Evolutionary conservation across 805 yeast genomes (phyloP), one percentile per base, ranked within the genome.

Genomic region (Starmerella ratchasimensis): DNA sequence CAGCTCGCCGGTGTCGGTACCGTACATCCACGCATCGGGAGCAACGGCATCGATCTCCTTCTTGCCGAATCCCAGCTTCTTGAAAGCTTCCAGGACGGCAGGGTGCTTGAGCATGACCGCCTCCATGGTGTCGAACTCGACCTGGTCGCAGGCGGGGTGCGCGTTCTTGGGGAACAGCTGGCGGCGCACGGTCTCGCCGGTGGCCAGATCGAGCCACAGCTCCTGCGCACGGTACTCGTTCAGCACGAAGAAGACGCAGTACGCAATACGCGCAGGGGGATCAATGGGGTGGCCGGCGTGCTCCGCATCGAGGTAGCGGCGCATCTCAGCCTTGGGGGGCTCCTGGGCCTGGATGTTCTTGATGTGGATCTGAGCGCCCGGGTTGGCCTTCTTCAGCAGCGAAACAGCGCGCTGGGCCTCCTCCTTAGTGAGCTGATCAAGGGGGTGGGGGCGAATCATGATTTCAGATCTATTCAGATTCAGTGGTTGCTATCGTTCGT

Each of bases 71-170:
- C 51, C 86, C 11, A 96, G 96, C 56, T 84, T 95, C 57, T 79
- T 84, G 62, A 90, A 67, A 45, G 86, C 84, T 35, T 75, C 69
- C 37, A 78, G 80, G 41, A 90, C 80, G 63, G 84, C 95, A 14
- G 97, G 96, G 59, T 90, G 96, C 58, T 79, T 72, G 33, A 46
- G 28, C 44, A 49, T 39, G 34, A 39, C 26, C 23, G 19, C 31
- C 37, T 46, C 53, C 3, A 43, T 8, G 5, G 17, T 22, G 7
- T 30, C 37, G 14, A 36, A 32, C 41, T 49, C 53, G 28, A 71
- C 79, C 24, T 76, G 76, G 52, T 79, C 69, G 41, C 76, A 55
- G 16, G 90, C 90, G 44, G 84, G 86, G 45, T 72, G 68, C 36
- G 65, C 65, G 34, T 80, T 82, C 52, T 69, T 65, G 28, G 78